Base-by-base conservation (phyloP, 1,284 basidiomycete species). In the Apiotrichum sp. region DNA sequence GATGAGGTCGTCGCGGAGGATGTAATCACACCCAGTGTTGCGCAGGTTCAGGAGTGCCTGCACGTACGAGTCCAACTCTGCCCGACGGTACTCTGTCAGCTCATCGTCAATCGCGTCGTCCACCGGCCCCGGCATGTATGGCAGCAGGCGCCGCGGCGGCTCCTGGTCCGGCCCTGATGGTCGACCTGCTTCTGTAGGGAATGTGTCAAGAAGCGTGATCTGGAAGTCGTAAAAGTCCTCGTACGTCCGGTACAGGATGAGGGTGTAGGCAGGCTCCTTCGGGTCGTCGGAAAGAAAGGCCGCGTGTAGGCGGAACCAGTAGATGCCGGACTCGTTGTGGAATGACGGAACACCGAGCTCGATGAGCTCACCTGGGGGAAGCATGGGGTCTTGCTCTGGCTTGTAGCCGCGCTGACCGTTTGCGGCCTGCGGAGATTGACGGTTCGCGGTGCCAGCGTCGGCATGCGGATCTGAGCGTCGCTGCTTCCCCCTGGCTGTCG, bases 141-240 rank as follows among this genome's bases (percentile, higher is more conserved):
- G 95, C 43, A 98, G 78, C 56, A 95, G 87, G 39, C 93, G 83
- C 32, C 82, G 80, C 14, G 76, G 77, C 34, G 68, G 67, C 16
- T 75, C 77, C 35, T 77, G 77, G 35, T 52, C 42, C 16, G 76
- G 75, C 1, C 72, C 67, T 49, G 63, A 57, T 53, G 67, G 65
- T 42, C 88, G 82, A 7, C 93, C 93, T 14, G 91, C 93, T 77
- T 98, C 93, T 52, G 82, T 80, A 4, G 92, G 92, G 75, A 95
- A 96, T 0, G 82, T 80, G 52, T 92, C 84, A 58, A 97, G 82
- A 39, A 99, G 82, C 8, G 83, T 80, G 53, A 96, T 88, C 70
- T 99, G 96, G 74, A 98, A 98, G 67, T 95, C 91, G 78, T 95
- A 96, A 76, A 99, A 99, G 74, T 99, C 93, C 69, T 96, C 89